phyloP scores from a whole-genome alignment of 2,329 filamentous ascomycete species.

The Trichophyton mentagrophytes region DNA sequence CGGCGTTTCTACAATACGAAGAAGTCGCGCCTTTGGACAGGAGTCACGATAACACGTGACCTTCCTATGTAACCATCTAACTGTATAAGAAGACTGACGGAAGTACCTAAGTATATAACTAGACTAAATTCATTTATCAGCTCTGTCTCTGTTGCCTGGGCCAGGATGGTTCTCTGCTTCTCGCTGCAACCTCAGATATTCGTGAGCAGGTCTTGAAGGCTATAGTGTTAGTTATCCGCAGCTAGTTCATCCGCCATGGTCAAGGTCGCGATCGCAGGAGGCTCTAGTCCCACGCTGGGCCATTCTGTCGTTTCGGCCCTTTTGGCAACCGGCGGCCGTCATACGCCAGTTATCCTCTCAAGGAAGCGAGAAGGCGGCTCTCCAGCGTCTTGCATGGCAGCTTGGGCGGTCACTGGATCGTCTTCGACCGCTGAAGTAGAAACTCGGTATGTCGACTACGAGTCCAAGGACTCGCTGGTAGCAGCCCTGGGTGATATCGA shows the following conservation, averaged over 20 bases:
- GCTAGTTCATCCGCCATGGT: slow-evolving; percentile 3
- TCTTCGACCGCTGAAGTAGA: slow-evolving; percentile 8
- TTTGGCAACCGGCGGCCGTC: slow-evolving; percentile 11
- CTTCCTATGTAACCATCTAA: too few relatives aligned
- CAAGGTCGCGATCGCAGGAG: slow-evolving; percentile 9
- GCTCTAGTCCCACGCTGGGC: slow-evolving; percentile 6
- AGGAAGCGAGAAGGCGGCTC: slow-evolving; percentile 11
- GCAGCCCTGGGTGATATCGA: slow-evolving; percentile 16
- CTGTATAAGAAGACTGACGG: too few relatives aligned
- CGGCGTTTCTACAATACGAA: background rate
- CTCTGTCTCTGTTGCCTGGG: background rate
- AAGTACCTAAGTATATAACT: too few relatives aligned
- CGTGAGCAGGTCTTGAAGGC: background rate
- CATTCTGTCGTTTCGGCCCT: slow-evolving; percentile 10
- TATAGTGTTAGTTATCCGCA: background rate
- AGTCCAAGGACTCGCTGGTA: slow-evolving; percentile 14
- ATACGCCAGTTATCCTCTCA: slow-evolving; percentile 22
- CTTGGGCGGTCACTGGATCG: slow-evolving; percentile 7
- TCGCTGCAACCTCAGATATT: background rate
- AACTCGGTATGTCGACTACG: slow-evolving; percentile 21
- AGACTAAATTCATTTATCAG: too few relatives aligned
- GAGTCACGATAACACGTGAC: background rate
- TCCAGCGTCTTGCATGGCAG: background rate
- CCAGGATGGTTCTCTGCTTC: background rate
- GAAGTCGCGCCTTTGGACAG: too few relatives aligned